These are phyloP conservation scores for Amaranthus cruentus DNA, from an alignment of 148 eudicot genomes.

Conservation along the genomic window DNA sequence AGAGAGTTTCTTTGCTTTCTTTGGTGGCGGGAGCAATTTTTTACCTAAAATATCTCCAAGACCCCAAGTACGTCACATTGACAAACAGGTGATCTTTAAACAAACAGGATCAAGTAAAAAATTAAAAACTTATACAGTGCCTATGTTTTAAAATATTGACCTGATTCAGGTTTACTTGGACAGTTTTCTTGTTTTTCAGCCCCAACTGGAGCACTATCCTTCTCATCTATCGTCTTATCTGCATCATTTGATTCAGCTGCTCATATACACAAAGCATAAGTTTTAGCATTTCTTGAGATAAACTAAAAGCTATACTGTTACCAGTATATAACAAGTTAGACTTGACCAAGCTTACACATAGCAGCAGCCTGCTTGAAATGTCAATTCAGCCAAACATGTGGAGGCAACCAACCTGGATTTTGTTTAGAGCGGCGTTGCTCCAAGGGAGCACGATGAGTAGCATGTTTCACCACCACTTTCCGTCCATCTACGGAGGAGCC, in stretches of 20 bases:
- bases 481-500: constrained; percentile 76
- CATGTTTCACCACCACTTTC: constrained; percentile 70
- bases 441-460: constrained; percentile 71
- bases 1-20: constrained; percentile 30
- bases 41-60: constrained; percentile 23
- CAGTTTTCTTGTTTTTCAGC: constrained; percentile 26
- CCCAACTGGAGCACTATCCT: constrained; percentile 16
- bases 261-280: constrained; percentile 12
- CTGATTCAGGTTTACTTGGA: constrained; percentile 21
- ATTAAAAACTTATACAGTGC: too few species aligned
- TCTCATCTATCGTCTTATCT: constrained; percentile 24
- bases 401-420: background rate
- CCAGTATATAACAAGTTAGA: background rate
- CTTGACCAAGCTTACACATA: background rate
- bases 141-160: constrained; percentile 6
- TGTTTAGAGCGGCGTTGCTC: constrained; percentile 71
- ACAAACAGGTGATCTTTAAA: constrained; percentile 7
- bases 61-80: constrained; percentile 1
- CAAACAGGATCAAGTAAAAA: background rate
- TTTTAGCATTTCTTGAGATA: background rate
- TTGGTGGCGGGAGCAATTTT: constrained; percentile 27
- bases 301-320: background rate
- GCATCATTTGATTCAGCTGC: constrained; percentile 35
- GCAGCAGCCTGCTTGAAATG: background rate
- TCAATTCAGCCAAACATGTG: background rate